Conservation (phyloP, 164 flowering plant species). For the Stephania yunnanensis region DNA sequence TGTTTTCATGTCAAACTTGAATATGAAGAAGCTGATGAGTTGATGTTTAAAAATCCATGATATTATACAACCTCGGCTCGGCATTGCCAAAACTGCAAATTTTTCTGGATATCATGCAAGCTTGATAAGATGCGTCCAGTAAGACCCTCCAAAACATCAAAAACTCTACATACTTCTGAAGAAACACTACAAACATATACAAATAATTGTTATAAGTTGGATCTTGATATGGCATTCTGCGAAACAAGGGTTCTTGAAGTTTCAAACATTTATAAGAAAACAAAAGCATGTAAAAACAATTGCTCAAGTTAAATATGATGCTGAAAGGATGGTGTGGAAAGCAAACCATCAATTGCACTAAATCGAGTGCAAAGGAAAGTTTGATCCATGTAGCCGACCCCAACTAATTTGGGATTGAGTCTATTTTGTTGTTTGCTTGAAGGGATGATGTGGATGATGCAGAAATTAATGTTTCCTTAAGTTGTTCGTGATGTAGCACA, state of each 20-base stretch:
- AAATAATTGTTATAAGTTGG: background rate
- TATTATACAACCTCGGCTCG: slow-evolving; percentile 59
- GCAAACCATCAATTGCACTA: no score
- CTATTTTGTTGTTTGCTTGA: no score
- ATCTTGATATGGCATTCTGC: background rate
- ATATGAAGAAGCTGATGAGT: background rate
- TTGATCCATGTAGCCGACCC: no score
- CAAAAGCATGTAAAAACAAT: background rate
- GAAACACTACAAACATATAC: slow-evolving; percentile 27
- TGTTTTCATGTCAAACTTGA: background rate
- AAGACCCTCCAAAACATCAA: slow-evolving; percentile 60
- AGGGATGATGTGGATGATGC: no score
- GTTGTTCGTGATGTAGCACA: no score
- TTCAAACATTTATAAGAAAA: no score
- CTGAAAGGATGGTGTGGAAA: background rate
- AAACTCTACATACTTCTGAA: slow-evolving; percentile 35
- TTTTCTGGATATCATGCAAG: slow-evolving; percentile 70
- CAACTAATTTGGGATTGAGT: no score
- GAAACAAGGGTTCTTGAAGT: background rate
- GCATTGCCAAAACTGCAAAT: slow-evolving; percentile 76
- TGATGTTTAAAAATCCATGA: background rate
- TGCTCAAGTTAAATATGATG: background rate
- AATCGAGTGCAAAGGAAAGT: no score
- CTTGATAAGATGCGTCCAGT: slow-evolving; percentile 46
- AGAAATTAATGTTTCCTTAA: no score